Evolutionary conservation across 2,329 filamentous ascomycete genomes (phyloP).

Genomic region (Cladophialophora yegresii): DNA sequence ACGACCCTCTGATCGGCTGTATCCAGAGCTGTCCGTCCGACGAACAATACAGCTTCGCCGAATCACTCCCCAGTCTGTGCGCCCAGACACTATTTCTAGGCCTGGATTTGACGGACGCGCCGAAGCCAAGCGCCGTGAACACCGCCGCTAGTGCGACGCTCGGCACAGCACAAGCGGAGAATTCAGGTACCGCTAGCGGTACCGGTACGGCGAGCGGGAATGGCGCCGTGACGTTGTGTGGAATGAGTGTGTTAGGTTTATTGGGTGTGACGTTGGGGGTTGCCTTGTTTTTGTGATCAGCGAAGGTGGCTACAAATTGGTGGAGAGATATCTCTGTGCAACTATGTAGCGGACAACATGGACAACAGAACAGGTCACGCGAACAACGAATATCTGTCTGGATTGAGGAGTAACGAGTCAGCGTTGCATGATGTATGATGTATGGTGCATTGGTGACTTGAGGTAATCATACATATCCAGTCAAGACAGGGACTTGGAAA

Average conservation of each 20-base stretch:
- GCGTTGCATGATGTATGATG: not conserved
- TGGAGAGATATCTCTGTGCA: not conserved
- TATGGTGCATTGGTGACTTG: too few relatives aligned
- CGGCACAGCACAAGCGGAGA: not conserved
- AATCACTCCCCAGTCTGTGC: conserved; percentile 22
- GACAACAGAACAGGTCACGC: not conserved
- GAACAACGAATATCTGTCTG: not conserved
- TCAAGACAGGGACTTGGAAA: too few relatives aligned
- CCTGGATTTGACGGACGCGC: conserved; percentile 14
- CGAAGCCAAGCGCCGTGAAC: conserved; percentile 5
- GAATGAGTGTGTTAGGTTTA: not conserved
- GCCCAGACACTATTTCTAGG: conserved; percentile 18
- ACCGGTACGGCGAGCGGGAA: conserved; percentile 5
- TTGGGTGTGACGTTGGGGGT: not conserved
- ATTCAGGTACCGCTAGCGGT: not conserved
- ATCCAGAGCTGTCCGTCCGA: conserved; percentile 19
- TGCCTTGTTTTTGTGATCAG: not conserved
- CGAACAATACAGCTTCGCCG: conserved; percentile 19
- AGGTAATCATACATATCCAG: too few relatives aligned
- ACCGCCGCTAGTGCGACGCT: conserved; percentile 8
- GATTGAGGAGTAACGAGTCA: not conserved
- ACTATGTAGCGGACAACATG: not conserved
- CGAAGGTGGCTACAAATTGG: not conserved
- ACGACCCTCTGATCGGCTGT: conserved; percentile 23
- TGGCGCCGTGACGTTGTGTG: not conserved